These are phyloP conservation scores for Crepidotus variabilis DNA, from an alignment of 768 basidiomycete species.

Conservation along the genomic window DNA sequence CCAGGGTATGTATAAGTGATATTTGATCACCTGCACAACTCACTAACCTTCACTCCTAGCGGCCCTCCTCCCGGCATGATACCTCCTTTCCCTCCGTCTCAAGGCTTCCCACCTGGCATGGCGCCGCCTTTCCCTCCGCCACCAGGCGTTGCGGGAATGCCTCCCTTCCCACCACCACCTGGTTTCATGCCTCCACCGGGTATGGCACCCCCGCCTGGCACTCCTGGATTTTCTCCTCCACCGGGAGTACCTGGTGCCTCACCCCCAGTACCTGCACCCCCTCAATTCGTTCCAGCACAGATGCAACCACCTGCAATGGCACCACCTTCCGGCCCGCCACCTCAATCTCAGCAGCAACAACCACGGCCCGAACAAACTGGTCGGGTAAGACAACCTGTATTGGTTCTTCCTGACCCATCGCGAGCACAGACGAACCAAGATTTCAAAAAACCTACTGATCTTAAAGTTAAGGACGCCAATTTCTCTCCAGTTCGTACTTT, in stretches of 20 bases:
- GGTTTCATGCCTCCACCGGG: slow-evolving; percentile 12
- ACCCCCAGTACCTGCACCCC: slow-evolving; percentile 18
- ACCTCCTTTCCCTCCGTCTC: slow-evolving; percentile 22
- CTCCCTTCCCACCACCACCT: slow-evolving; percentile 18
- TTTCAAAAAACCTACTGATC: slow-evolving; percentile 71
- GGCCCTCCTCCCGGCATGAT: slow-evolving; percentile 17
- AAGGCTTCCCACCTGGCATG: slow-evolving; percentile 14
- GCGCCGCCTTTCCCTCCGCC: slow-evolving; percentile 27
- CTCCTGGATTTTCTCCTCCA: slow-evolving; percentile 11
- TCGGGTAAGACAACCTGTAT: slow-evolving; percentile 20
- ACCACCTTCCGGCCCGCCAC: slow-evolving; percentile 4
- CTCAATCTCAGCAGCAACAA: slow-evolving; percentile 11
- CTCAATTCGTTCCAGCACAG: slow-evolving; percentile 20
- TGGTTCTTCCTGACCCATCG: slow-evolving; percentile 51
- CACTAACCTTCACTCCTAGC: slow-evolving; percentile 12
- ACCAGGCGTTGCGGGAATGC: slow-evolving; percentile 17
- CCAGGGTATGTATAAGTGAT: neutral
- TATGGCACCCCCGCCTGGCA: slow-evolving; percentile 6
- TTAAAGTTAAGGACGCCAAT: slow-evolving; percentile 75
- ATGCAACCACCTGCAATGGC: slow-evolving; percentile 2
- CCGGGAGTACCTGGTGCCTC: slow-evolving; percentile 7
- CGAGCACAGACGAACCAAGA: slow-evolving; percentile 64
- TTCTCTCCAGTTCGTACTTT: slow-evolving; percentile 65
- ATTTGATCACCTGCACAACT: too few species aligned
- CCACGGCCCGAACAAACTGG: slow-evolving; percentile 13